These are phyloP conservation scores for Hericium alpestre DNA, from an alignment of 768 basidiomycete genomes.

Conservation along the genomic window DNA sequence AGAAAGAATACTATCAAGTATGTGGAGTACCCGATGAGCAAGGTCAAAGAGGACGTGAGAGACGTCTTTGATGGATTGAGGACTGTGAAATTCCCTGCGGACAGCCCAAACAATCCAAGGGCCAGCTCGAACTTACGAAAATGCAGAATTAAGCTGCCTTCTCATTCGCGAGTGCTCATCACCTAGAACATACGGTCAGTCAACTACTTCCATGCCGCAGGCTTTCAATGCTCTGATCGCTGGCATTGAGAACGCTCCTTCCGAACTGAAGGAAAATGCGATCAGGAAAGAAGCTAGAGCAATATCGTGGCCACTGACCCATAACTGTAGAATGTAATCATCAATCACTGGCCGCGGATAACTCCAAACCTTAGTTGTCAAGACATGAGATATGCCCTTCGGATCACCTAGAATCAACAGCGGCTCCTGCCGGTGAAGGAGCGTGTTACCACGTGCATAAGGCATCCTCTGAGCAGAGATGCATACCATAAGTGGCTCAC, in stretches of 20 bases:
- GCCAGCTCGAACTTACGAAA: neutral
- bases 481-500: conserved; percentile 2
- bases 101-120: no score
- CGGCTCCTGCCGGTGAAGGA: neutral
- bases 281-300: neutral
- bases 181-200: neutral
- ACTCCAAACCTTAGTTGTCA: neutral
- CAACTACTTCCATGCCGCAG: neutral
- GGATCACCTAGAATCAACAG: conserved; percentile 4
- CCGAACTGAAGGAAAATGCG: neutral
- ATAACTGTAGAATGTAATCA: neutral
- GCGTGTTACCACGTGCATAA: neutral
- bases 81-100: neutral
- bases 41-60: neutral
- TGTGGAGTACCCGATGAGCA: neutral
- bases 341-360: neutral
- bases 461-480: neutral
- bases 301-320: neutral
- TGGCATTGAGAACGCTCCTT: neutral
- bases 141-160: neutral
- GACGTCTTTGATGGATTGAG: conserved; percentile 1
- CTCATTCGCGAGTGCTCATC: conserved; percentile 4
- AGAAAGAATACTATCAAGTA: neutral
- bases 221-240: neutral
- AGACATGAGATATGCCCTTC: conserved; percentile 1